Conservation (phyloP, 1,284 basidiomycete species). For the Naganishia liquefaciens region DNA sequence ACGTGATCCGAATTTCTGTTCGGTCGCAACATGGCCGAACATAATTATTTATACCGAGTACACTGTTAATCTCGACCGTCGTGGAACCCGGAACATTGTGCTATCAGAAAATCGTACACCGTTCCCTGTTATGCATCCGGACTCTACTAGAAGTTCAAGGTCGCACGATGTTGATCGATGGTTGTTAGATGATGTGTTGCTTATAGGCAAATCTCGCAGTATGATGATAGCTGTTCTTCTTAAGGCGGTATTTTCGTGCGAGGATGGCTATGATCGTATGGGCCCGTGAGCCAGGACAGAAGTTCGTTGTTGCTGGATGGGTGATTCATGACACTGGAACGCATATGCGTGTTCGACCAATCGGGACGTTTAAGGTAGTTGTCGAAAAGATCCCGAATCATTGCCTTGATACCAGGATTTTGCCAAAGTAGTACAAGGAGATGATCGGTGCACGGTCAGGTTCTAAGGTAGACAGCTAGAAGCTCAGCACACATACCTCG, state of each 20-base stretch:
- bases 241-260: neutral
- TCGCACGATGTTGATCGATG: neutral
- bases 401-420: neutral
- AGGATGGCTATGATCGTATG: constrained; percentile 2
- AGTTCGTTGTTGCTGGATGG: constrained; percentile 9
- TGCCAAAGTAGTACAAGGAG: too few relatives aligned
- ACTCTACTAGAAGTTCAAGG: too few relatives aligned
- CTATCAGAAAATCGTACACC: too few relatives aligned
- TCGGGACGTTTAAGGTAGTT: constrained; percentile 16
- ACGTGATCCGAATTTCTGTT: too few relatives aligned
- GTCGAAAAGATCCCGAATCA: constrained; percentile 22
- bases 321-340: neutral
- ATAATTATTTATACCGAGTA: too few relatives aligned
- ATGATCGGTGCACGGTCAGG: too few relatives aligned
- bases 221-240: neutral
- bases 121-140: too few relatives aligned
- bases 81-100: neutral
- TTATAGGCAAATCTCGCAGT: neutral
- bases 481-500: neutral
- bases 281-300: constrained; percentile 19
- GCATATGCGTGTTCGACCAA: constrained; percentile 15
- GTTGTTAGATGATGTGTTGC: neutral
- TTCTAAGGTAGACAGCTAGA: neutral
- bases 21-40: too few relatives aligned
- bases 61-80: neutral